Conservation (phyloP, 345 rosid species). For the Cochlearia excelsa region DNA sequence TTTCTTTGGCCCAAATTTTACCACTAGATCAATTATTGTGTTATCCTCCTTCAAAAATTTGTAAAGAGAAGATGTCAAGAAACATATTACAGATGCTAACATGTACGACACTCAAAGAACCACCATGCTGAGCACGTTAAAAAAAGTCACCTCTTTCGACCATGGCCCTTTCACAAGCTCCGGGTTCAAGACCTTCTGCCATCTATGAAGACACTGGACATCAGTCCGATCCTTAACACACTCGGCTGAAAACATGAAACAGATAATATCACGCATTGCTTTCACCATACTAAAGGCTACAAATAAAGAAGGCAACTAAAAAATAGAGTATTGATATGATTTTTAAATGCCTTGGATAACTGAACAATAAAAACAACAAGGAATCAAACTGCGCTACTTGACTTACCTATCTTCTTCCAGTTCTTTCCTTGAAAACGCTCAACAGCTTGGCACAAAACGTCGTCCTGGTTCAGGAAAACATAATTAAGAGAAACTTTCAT, state of each 20-base stretch:
- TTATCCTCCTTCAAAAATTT: slow-evolving; percentile 66
- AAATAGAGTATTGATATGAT: slow-evolving; percentile 11
- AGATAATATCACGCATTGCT: slow-evolving; percentile 38
- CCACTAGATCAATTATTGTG: slow-evolving; percentile 71
- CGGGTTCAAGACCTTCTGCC: slow-evolving; percentile 99
- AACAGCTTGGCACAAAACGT: slow-evolving; percentile 86
- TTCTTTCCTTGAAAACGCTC: slow-evolving; percentile 97
- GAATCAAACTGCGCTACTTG: slow-evolving; percentile 3
- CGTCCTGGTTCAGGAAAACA: slow-evolving; percentile 55
- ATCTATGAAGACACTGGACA: slow-evolving; percentile 99
- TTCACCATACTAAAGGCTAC: slow-evolving; percentile 13
- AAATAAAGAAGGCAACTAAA: slow-evolving; percentile 10
- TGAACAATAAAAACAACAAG: slow-evolving; percentile 8
- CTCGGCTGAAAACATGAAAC: slow-evolving; percentile 62
- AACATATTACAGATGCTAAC: slow-evolving; percentile 9
- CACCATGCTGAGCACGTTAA: slow-evolving; percentile 6
- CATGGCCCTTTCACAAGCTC: slow-evolving; percentile 99
- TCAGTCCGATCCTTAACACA: slow-evolving; percentile 97
- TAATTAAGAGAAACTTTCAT: slow-evolving; percentile 1
- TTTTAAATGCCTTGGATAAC: slow-evolving; percentile 1
- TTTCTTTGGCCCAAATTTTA: slow-evolving; percentile 85
- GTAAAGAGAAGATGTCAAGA: slow-evolving; percentile 17
- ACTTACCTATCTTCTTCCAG: slow-evolving; percentile 96
- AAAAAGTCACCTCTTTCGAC: slow-evolving; percentile 88
- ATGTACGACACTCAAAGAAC: not conserved